Conservation (phyloP, 176 grass and related monocot species). For the Oryza meyeriana region DNA sequence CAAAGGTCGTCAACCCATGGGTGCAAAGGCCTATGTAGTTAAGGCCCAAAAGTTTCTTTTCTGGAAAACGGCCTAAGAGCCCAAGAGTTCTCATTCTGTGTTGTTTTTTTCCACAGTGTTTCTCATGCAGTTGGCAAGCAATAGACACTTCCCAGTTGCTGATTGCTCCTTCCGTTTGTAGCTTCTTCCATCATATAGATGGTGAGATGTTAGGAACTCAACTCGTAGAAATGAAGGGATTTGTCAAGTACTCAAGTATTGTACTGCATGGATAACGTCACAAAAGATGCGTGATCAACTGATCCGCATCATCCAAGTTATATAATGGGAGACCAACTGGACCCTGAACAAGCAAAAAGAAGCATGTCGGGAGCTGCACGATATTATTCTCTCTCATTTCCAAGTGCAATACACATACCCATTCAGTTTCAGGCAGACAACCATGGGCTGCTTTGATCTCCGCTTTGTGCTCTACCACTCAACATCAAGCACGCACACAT, state of each 20-base stretch:
- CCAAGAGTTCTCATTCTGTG: too few relatives aligned
- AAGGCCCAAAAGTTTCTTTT: background rate
- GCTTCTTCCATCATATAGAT: background rate
- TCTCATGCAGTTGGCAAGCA: background rate
- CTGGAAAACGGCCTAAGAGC: too few relatives aligned
- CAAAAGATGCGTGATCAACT: background rate
- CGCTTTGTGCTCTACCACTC: conserved; percentile 11
- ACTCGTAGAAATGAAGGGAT: background rate
- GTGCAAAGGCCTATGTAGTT: background rate
- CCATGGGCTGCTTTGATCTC: background rate
- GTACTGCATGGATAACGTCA: background rate
- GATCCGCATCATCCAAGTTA: background rate
- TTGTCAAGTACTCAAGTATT: background rate
- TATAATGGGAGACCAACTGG: background rate
- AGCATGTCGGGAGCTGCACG: background rate
- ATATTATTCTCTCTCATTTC: background rate
- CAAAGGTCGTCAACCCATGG: background rate
- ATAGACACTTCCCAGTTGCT: background rate
- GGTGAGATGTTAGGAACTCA: background rate
- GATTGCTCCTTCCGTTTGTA: background rate
- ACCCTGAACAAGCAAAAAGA: background rate
- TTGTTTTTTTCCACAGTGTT: too few relatives aligned
- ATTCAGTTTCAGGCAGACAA: background rate
- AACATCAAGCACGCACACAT: background rate
- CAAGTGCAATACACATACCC: background rate